These are phyloP conservation scores for Notholithocarpus densiflorus DNA, from an alignment of 306 rosid species.

Conservation along the genomic window DNA sequence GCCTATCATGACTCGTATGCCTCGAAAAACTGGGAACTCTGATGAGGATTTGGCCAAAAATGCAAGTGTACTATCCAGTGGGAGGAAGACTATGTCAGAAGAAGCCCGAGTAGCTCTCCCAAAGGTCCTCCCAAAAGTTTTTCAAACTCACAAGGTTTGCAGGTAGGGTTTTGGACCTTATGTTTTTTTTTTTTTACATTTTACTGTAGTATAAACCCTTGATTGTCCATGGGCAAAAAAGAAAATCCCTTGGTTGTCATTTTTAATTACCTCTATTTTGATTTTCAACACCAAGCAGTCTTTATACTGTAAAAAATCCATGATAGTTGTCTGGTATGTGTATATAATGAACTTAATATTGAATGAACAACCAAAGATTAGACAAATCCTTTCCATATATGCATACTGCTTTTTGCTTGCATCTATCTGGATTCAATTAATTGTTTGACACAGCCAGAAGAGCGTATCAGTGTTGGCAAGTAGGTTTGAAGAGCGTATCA, in stretches of 20 bases:
- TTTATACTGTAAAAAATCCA: not conserved
- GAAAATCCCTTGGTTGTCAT: not conserved
- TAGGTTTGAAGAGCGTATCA: not conserved
- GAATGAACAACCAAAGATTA: not conserved
- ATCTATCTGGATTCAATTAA: not conserved
- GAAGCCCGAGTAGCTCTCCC: slow-evolving; percentile 74
- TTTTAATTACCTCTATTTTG: not conserved
- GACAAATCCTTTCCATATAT: not conserved
- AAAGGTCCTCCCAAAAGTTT: slow-evolving; percentile 59
- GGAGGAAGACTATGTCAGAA: slow-evolving; percentile 65
- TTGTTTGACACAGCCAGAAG: not conserved
- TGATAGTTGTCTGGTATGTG: not conserved
- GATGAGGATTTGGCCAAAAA: slow-evolving; percentile 33
- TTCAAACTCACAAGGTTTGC: slow-evolving; percentile 79
- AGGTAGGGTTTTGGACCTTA: slow-evolving; percentile 42
- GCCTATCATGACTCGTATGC: slow-evolving; percentile 24
- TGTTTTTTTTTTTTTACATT: not conserved
- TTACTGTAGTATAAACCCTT: not conserved
- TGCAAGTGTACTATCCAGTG: slow-evolving; percentile 30
- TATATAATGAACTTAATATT: not conserved
- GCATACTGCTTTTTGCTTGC: not conserved
- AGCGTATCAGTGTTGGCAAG: not conserved
- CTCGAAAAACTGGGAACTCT: slow-evolving; percentile 34
- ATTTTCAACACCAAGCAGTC: not conserved
- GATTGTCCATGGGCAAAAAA: not conserved